Evolutionary conservation across 108 stramenopile genomes (phyloP).

Genomic region (Phaeodactylum tricornutum): DNA sequence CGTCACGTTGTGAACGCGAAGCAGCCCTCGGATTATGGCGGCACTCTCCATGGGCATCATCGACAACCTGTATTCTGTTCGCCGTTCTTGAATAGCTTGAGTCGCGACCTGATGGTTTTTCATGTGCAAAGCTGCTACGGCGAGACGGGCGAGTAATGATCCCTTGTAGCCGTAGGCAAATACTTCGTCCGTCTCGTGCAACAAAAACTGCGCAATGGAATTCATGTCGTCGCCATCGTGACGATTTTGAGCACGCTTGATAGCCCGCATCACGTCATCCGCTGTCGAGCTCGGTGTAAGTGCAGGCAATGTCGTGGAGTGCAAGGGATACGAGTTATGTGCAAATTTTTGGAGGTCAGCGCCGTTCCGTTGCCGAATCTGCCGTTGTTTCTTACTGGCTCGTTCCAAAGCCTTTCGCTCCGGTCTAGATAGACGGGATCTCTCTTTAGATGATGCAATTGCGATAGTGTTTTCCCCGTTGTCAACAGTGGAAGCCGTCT

Average conservation of each 20-base stretch:
- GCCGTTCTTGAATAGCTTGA: conserved; percentile 51
- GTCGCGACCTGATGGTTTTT: conserved; percentile 50
- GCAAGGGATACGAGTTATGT: conserved; percentile 16
- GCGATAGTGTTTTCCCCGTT: too few relatives aligned
- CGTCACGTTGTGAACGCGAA: conserved; percentile 48
- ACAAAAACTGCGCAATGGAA: conserved; percentile 59
- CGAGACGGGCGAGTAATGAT: conserved; percentile 63
- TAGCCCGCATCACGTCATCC: conserved; percentile 61
- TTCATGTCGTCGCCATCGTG: conserved; percentile 59
- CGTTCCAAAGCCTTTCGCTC: conserved; percentile 55
- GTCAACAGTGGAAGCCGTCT: too few relatives aligned
- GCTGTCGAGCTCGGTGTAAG: conserved; percentile 38
- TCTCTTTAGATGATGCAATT: not conserved
- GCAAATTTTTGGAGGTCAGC: not conserved
- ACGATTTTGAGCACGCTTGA: conserved; percentile 67
- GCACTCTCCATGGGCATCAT: conserved; percentile 73
- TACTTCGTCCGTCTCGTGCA: conserved; percentile 47
- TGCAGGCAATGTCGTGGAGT: conserved; percentile 35
- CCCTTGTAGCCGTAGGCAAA: conserved; percentile 73
- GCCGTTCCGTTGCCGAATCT: not conserved
- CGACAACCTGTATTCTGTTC: conserved; percentile 31
- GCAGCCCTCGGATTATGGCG: conserved; percentile 62
- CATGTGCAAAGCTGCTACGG: conserved; percentile 69
- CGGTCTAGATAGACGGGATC: conserved; percentile 19
- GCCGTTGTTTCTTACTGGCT: conserved; percentile 15